phyloP scores from a whole-genome alignment of 2,329 filamentous ascomycete species.

The Trichoderma arundinaceum region DNA sequence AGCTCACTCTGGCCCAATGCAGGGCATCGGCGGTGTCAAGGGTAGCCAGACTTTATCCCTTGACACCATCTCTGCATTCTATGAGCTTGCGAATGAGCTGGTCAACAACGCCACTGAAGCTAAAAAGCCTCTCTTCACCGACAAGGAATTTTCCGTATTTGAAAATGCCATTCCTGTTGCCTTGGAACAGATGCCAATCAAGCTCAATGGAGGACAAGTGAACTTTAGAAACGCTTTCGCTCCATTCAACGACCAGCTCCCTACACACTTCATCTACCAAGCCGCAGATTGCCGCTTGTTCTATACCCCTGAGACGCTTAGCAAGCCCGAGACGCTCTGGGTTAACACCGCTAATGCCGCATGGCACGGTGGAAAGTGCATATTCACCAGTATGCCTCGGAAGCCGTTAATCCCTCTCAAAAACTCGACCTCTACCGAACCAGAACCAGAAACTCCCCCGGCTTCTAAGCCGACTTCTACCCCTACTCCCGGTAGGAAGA shows the following conservation, averaged over 20 bases:
- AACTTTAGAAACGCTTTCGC: conserved; percentile 41
- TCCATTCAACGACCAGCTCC: conserved; percentile 42
- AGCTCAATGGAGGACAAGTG: background rate
- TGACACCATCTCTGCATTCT: conserved; percentile 34
- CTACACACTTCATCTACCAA: conserved; percentile 64
- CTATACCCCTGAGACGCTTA: conserved; percentile 58
- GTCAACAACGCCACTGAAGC: background rate
- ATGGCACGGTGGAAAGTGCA: conserved; percentile 27
- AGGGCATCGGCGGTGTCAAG: conserved; percentile 64
- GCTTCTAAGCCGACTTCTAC: background rate
- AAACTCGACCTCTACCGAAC: no score
- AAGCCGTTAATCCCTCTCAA: background rate
- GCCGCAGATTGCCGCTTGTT: conserved; percentile 63
- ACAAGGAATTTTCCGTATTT: background rate
- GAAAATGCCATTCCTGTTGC: background rate
- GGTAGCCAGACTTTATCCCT: conserved; percentile 51
- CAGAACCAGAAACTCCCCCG: no score
- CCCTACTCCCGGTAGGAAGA: background rate
- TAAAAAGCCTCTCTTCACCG: conserved; percentile 17
- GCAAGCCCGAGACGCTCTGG: conserved; percentile 51
- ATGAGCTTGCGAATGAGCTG: background rate
- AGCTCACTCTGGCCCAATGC: conserved; percentile 56
- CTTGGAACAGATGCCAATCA: background rate
- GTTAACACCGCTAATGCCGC: conserved; percentile 32
- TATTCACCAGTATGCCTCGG: background rate